These are phyloP conservation scores for Phyllosticta citriasiana DNA, from an alignment of 2,329 filamentous ascomycete genomes.

Conservation along the genomic window DNA sequence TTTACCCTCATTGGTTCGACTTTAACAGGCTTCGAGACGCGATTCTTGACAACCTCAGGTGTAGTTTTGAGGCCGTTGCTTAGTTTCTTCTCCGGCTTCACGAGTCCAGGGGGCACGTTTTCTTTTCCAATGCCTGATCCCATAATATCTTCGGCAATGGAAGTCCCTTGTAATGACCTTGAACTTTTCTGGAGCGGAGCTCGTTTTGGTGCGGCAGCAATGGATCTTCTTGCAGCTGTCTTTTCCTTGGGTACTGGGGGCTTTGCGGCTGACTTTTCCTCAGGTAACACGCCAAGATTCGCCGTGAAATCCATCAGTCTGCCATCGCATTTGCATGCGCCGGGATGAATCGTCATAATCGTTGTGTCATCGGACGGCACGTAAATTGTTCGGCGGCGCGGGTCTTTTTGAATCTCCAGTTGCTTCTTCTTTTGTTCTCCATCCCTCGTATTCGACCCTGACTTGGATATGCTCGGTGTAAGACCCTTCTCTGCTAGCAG, in stretches of 20 bases:
- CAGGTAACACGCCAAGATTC: conserved; percentile 28
- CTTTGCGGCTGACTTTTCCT: conserved; percentile 26
- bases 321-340: conserved; percentile 20
- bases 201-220: conserved; percentile 39
- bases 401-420: conserved; percentile 30
- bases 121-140: conserved; percentile 52
- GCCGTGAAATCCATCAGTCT: conserved; percentile 27
- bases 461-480: not conserved
- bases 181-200: conserved; percentile 39
- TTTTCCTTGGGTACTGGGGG: conserved; percentile 20
- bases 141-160: conserved; percentile 34
- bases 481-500: conserved; percentile 17
- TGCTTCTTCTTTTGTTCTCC: conserved; percentile 19
- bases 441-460: conserved; percentile 9
- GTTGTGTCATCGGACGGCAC: conserved; percentile 43
- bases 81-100: conserved; percentile 5
- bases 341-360: conserved; percentile 42
- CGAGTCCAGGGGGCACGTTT: conserved; percentile 47
- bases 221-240: conserved; percentile 28
- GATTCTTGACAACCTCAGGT: not conserved
- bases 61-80: conserved; percentile 9
- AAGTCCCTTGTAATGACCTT: conserved; percentile 29
- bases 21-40: not conserved
- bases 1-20: not conserved
- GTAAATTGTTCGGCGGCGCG: conserved; percentile 40